Evolutionary conservation across 768 basidiomycete genomes (phyloP), one percentile per base, ranked within the genome.

Genomic region (Xanthoconium stramineum): DNA sequence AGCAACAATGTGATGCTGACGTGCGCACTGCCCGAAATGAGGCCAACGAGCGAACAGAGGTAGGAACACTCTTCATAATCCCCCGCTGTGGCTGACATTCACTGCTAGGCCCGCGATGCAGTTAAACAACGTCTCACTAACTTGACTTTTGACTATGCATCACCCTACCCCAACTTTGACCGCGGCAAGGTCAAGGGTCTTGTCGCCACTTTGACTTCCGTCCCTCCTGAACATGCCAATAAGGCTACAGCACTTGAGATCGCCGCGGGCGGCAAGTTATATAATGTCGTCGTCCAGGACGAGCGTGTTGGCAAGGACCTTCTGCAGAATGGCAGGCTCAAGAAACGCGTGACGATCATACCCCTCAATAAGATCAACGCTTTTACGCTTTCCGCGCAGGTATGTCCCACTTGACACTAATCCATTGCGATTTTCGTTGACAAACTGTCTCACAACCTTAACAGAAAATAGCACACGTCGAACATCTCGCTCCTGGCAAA

Each of bases 201-300:
- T 14, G 90, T 97, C 15, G 96, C 91, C 0, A 84, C 84, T n/a
- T 79, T 98, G n/a, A 84, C 98, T 62, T 78, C 83, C 0, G 81
- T 99, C 1, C 79, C 84, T 36, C 74, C 80, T 15, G 76, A 80
- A 42, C 83, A 96, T 69, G 85, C 84, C 67, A 75, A 86, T 65
- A 89, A 89, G 55, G 83, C 94, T 2, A 94, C 91, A 0, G 97
- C 97, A 3, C 79, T 98, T 5, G 97, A 99, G 72, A 87, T 98
- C 59, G 85, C 91, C 17, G 95, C 94, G 0, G 94, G 94, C 0
- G 86, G 83, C 1, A 89, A 88, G 61, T 77, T 99, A 10, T 97
- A 89, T 74, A 93, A 98, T 60, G 92, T 98, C 37, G 89, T 98
- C 29, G 91, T 98, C 9, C 86, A 95, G 61, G 86, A 96, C 66